Conservation (phyloP, 768 basidiomycete species). For the Tylopilus sp. region DNA sequence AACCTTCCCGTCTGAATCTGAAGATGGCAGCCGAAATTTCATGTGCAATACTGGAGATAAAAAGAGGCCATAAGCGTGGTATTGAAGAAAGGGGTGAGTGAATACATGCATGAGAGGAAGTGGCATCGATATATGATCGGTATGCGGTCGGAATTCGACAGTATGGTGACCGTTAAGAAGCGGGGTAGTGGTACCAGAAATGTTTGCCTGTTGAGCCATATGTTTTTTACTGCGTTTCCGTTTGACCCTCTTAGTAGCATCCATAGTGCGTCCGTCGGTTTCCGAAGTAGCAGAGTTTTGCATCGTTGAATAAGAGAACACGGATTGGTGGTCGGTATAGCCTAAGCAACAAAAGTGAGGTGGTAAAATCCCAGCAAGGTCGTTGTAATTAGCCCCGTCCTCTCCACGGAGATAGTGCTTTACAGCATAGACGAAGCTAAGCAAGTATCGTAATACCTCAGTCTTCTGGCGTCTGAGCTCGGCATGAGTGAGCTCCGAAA, state of each 20-base stretch:
- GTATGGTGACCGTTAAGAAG: conserved; percentile 56
- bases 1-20: conserved; percentile 73
- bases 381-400: conserved; percentile 67
- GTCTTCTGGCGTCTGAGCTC: conserved; percentile 67
- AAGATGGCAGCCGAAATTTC: conserved; percentile 71
- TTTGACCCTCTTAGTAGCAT: conserved; percentile 67
- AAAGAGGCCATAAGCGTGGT: neutral
- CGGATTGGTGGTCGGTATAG: conserved; percentile 34
- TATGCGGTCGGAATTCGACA: conserved; percentile 58
- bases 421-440: conserved; percentile 68
- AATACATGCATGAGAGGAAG: conserved; percentile 72
- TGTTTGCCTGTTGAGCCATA: conserved; percentile 14
- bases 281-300: conserved; percentile 28
- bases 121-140: conserved; percentile 64
- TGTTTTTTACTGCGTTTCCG: conserved; percentile 68
- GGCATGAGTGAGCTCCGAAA: conserved; percentile 40
- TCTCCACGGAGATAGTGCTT: conserved; percentile 85
- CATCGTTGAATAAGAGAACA: conserved; percentile 42
- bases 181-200: conserved; percentile 50
- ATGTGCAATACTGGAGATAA: conserved; percentile 63
- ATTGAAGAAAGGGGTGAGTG: neutral
- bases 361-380: conserved; percentile 67
- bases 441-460: conserved; percentile 62
- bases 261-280: conserved; percentile 25
- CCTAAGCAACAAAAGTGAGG: conserved; percentile 47